phyloP scores from a whole-genome alignment of 2,329 filamentous ascomycete genomes.

The Lasiodiplodia theobromae region DNA sequence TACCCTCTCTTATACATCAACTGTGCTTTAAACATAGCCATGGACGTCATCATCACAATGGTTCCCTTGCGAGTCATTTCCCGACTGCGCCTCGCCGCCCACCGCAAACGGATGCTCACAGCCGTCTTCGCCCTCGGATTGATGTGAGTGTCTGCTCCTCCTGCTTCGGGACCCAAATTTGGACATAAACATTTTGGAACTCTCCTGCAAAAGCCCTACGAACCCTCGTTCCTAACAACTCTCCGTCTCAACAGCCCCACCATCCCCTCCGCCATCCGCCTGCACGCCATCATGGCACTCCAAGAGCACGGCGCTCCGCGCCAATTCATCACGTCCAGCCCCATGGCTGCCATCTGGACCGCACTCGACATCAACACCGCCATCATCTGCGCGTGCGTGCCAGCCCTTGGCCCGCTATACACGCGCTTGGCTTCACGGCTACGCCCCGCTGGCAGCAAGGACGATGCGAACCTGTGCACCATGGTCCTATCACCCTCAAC shows the following conservation, averaged over 20 bases:
- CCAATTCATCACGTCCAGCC: not conserved
- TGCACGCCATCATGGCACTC: constrained; percentile 6
- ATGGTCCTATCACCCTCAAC: not conserved
- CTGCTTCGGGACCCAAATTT: not conserved
- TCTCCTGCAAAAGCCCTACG: not conserved
- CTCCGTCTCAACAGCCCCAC: not conserved
- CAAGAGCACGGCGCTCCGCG: not conserved
- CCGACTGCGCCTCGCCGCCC: constrained; percentile 3
- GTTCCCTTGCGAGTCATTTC: constrained; percentile 21
- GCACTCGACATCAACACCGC: constrained; percentile 24
- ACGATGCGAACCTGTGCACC: too few species aligned
- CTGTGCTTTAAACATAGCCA: constrained; percentile 23
- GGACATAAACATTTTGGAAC: not conserved
- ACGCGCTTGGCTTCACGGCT: not conserved
- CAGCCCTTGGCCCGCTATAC: constrained; percentile 8
- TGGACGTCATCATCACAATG: constrained; percentile 24
- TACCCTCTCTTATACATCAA: constrained; percentile 23
- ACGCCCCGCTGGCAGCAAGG: not conserved
- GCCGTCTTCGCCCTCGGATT: constrained; percentile 26
- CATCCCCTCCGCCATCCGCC: constrained; percentile 25
- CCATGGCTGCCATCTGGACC: not conserved
- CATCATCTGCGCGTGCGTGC: constrained; percentile 28
- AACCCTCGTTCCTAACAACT: not conserved
- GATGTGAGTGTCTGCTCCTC: constrained; percentile 14
- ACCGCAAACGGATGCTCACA: constrained; percentile 12